phyloP scores from a whole-genome alignment of 1,284 basidiomycete species.

The Stygiomarasmius scandens region DNA sequence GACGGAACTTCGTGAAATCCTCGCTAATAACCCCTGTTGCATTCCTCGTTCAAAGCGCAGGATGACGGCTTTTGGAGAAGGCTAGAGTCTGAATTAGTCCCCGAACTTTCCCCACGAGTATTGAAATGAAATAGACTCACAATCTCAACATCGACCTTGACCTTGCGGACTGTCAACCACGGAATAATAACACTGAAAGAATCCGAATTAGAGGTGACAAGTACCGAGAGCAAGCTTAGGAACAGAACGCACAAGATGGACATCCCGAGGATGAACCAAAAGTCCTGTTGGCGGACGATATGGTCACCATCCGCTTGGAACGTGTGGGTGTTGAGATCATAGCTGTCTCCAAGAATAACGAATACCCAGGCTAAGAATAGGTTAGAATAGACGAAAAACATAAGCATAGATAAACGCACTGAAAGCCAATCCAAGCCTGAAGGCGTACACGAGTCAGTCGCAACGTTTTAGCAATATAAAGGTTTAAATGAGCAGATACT shows the following conservation, averaged over 20 bases:
- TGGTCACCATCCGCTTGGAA: conserved; percentile 62
- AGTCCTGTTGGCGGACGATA: conserved; percentile 68
- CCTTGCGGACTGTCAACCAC: conserved; percentile 76
- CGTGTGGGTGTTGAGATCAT: conserved; percentile 53
- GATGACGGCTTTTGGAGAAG: conserved; percentile 61
- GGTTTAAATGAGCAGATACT: conserved; percentile 26
- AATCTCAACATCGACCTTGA: conserved; percentile 73
- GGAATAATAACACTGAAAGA: conserved; percentile 62
- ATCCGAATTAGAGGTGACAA: neutral
- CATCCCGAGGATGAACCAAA: conserved; percentile 70
- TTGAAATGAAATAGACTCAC: conserved; percentile 40
- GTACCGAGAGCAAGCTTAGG: conserved; percentile 12
- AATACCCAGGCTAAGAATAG: conserved; percentile 55
- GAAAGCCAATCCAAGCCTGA: conserved; percentile 56
- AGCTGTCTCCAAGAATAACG: conserved; percentile 69
- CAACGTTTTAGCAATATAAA: conserved; percentile 8
- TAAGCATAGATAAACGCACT: conserved; percentile 40
- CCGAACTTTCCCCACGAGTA: conserved; percentile 12
- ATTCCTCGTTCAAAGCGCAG: conserved; percentile 67
- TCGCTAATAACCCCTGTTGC: conserved; percentile 70
- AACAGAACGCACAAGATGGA: conserved; percentile 44
- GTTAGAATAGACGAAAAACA: neutral
- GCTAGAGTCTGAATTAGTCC: conserved; percentile 35
- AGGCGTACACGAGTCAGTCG: conserved; percentile 8
- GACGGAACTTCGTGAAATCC: conserved; percentile 65